phyloP scores from a whole-genome alignment of 73 alveolate species.

The Paramecium tetraurelia region DNA sequence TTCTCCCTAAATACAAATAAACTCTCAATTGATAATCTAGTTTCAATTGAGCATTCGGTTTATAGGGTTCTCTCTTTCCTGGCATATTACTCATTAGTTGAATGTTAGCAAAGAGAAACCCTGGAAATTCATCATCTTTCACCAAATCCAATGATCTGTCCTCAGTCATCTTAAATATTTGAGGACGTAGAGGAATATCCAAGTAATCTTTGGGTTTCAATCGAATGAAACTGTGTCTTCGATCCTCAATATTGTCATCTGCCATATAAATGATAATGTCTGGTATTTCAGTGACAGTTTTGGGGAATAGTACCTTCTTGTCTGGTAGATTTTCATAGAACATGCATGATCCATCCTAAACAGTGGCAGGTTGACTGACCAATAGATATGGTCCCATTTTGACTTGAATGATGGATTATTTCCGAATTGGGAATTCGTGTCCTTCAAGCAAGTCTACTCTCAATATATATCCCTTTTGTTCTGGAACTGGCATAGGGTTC shows the following conservation, averaged over 20 bases:
- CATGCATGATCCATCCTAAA: conserved; percentile 57
- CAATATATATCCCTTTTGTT: conserved; percentile 64
- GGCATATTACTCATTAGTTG: conserved; percentile 65
- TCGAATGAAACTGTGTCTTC: conserved; percentile 74
- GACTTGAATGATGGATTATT: conserved; percentile 60
- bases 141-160: conserved; percentile 75
- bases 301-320: conserved; percentile 68
- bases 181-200: neutral
- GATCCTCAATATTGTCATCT: conserved; percentile 59
- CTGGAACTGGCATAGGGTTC: conserved; percentile 73
- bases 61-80: conserved; percentile 19
- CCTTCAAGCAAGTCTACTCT: conserved; percentile 82
- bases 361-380: neutral
- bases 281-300: conserved; percentile 62
- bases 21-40: conserved; percentile 67
- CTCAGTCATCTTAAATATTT: conserved; percentile 61
- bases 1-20: conserved; percentile 76
- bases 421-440: conserved; percentile 69
- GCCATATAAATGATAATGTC: conserved; percentile 77
- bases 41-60: conserved; percentile 50
- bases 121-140: conserved; percentile 85
- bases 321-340: conserved; percentile 76
- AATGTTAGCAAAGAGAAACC: conserved; percentile 69
- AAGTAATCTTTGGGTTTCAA: conserved; percentile 64
- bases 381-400: conserved; percentile 78